Base-by-base conservation (phyloP, 257 asterid species). In the Avicennia marina region DNA sequence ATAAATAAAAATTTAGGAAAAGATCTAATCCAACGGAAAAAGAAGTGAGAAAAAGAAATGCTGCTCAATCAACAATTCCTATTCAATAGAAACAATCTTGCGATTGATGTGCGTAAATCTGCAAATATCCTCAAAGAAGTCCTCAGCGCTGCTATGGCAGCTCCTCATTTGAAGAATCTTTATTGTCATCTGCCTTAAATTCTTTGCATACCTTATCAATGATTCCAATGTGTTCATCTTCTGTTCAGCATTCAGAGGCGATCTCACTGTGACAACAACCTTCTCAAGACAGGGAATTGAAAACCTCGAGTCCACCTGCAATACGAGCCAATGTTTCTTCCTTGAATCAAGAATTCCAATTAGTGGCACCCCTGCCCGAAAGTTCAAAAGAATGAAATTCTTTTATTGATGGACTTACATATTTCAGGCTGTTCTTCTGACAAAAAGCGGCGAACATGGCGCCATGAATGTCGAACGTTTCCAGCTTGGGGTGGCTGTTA, bases 401-500 rank as follows among this genome's bases (percentile, higher is more conserved):
- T 32, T 47, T 9, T 13, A 0, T 27, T 9, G 4, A 7, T 11
- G 55, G 58, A 74, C 96, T 82, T 71, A 89, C 99, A 64, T 86
- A 81, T 79, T 76, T 94, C 45, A 89, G 78, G 79, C 99, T 94
- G 81, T 84, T 84, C 80, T 85, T 84, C 66, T 94, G 99, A 75
- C 96, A 84, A 58, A 94, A 81, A 31, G 97, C 97, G 49, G 99
- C 96, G 69, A 93, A 89, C 95, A 93, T 84, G 51, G 99, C 99
- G 36, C 99, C 99, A 32, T 93, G 97, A 46, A 89, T 74, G 56
- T 86, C 99, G 32, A 93, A 84, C 2, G 79, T 84, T 49, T 69
- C 80, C 42, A 94, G 80, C 87, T 84, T 94, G 19, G 85, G 89
- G 52, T 89, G 99, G 70, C 73, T 72, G 79, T 94, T 89, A 62